Conservation (phyloP, 2,329 filamentous ascomycete genomes). For the Colletotrichum eremochloae region DNA sequence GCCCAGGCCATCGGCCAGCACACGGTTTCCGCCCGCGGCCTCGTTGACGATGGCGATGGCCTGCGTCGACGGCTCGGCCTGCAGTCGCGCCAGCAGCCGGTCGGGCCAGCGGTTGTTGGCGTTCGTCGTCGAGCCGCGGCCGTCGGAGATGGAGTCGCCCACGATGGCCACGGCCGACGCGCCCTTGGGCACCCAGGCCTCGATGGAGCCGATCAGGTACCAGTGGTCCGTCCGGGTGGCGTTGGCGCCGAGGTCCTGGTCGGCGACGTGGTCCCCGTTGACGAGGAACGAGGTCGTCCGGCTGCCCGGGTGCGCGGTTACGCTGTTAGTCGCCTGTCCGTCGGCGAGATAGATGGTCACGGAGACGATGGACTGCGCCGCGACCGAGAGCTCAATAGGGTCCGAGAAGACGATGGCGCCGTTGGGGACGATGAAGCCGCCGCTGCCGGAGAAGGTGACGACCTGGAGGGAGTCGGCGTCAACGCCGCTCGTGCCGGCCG, state of each 20-base stretch:
- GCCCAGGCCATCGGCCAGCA: constrained; percentile 70
- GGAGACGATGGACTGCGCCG: constrained; percentile 62
- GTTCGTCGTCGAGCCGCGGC: constrained; percentile 70
- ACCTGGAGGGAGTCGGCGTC: constrained; percentile 60
- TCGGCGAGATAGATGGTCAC: constrained; percentile 70
- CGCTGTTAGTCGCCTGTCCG: constrained; percentile 66
- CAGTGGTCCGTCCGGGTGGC: constrained; percentile 58
- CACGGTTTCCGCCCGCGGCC: constrained; percentile 73
- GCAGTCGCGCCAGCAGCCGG: constrained; percentile 59
- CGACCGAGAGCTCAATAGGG: constrained; percentile 65
- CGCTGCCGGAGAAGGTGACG: constrained; percentile 68
- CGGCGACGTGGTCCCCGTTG: constrained; percentile 63
- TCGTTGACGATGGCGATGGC: constrained; percentile 68
- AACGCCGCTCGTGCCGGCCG: constrained; percentile 64
- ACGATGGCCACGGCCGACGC: constrained; percentile 65
- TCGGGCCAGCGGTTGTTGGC: constrained; percentile 65
- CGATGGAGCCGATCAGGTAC: constrained; percentile 72
- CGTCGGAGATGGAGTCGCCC: constrained; percentile 77
- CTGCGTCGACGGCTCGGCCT: constrained; percentile 52
- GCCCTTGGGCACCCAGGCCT: constrained; percentile 61
- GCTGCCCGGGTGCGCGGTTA: constrained; percentile 73
- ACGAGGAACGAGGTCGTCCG: constrained; percentile 69
- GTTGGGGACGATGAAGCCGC: constrained; percentile 63
- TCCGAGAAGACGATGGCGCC: constrained; percentile 71
- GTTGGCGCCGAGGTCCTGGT: constrained; percentile 53